Conservation (phyloP, 2,329 filamentous ascomycete species). For the Botryosphaeria agaves region DNA sequence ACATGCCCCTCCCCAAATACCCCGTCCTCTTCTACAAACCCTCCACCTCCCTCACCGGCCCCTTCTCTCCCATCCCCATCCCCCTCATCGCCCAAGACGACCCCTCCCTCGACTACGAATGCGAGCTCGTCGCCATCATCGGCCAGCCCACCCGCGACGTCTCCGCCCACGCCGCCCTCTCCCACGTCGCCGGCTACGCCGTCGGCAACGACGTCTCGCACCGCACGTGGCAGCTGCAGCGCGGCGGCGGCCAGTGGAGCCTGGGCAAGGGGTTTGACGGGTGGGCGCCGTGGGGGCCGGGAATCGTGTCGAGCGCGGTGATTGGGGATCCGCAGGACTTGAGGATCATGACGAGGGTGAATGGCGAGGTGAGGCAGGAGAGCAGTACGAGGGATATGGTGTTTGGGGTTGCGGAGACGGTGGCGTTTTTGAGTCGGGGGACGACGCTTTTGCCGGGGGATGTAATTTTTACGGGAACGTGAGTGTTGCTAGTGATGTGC, state of each 20-base stretch:
- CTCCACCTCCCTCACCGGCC: slow-evolving; percentile 45
- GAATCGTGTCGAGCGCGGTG: slow-evolving; percentile 42
- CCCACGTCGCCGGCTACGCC: slow-evolving; percentile 57
- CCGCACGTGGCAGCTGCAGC: slow-evolving; percentile 39
- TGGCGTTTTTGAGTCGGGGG: slow-evolving; percentile 42
- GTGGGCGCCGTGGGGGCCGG: slow-evolving; percentile 58
- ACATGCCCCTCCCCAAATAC: slow-evolving; percentile 50
- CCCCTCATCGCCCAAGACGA: slow-evolving; percentile 46
- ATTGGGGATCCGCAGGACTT: slow-evolving; percentile 41
- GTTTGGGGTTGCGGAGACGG: slow-evolving; percentile 41
- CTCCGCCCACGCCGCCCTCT: slow-evolving; percentile 43
- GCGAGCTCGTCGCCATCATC: slow-evolving; percentile 59
- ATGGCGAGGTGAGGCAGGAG: slow-evolving; percentile 40
- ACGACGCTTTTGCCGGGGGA: slow-evolving; percentile 47
- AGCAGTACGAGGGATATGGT: slow-evolving; percentile 44
- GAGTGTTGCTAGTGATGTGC: slow-evolving; percentile 1
- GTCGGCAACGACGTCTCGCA: slow-evolving; percentile 69
- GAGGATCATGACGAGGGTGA: slow-evolving; percentile 39
- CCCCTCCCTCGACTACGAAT: slow-evolving; percentile 61
- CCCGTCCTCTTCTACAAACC: slow-evolving; percentile 65
- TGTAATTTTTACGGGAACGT: slow-evolving; percentile 48
- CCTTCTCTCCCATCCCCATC: slow-evolving; percentile 48
- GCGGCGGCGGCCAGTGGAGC: slow-evolving; percentile 15
- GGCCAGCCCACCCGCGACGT: slow-evolving; percentile 50
- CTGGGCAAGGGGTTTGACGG: slow-evolving; percentile 60